Conservation (phyloP, 805 yeast genomes). For the Suhomyces faveliae region DNA sequence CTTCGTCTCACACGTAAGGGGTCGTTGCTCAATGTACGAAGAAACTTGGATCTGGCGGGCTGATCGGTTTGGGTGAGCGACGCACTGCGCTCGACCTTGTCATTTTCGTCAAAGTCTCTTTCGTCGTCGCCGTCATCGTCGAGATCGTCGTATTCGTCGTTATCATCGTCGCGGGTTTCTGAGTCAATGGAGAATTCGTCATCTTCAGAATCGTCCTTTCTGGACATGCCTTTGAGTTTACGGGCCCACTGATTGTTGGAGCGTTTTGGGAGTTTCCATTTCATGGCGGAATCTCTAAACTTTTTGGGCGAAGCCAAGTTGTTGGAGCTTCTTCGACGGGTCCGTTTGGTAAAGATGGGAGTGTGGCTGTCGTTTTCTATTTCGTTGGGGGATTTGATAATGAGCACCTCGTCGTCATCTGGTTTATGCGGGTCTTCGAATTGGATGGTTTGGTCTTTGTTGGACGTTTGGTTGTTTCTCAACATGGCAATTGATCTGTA, state of each 20-base stretch:
- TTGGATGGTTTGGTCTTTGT: slow-evolving; percentile 2
- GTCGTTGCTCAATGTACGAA: not conserved
- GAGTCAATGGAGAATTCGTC: slow-evolving; percentile 11
- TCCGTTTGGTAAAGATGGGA: slow-evolving; percentile 36
- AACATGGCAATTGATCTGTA: slow-evolving; percentile 79
- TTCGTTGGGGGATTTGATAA: slow-evolving; percentile 77
- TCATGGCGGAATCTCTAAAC: slow-evolving; percentile 9
- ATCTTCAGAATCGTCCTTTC: slow-evolving; percentile 1
- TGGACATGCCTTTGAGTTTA: slow-evolving; percentile 19
- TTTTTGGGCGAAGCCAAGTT: slow-evolving; percentile 4
- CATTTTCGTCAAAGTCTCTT: slow-evolving; percentile 17
- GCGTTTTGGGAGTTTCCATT: slow-evolving; percentile 14
- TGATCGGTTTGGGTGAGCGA: not conserved
- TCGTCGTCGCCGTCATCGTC: slow-evolving; percentile 19
- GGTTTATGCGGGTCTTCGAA: slow-evolving; percentile 1
- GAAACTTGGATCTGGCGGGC: not conserved
- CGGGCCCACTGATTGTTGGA: slow-evolving; percentile 20
- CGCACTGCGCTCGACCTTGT: not conserved
- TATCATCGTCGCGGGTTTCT: slow-evolving; percentile 9
- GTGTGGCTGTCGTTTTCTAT: slow-evolving; percentile 42
- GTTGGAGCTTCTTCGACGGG: slow-evolving; percentile 10
- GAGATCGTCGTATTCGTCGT: slow-evolving; percentile 8
- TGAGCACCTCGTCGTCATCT: slow-evolving; percentile 75
- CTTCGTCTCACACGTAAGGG: not conserved
- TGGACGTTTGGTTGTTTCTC: slow-evolving; percentile 22